Conservation (phyloP, 177 flowering plant species). For the Vitis hybrid region DNA sequence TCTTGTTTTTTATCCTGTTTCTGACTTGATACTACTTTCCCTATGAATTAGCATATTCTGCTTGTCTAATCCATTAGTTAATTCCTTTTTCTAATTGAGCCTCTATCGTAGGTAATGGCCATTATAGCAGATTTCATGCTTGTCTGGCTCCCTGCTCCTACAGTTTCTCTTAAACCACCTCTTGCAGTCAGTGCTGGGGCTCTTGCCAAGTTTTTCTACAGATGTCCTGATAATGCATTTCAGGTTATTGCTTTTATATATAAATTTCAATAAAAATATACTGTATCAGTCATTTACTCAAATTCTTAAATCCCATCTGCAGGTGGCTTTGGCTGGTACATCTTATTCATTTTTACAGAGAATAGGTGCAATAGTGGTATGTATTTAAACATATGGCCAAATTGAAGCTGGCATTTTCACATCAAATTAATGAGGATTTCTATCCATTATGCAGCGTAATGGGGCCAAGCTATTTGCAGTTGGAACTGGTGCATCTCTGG, state of each 20-base stretch:
- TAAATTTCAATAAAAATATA: not conserved
- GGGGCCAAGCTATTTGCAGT: constrained; percentile 95
- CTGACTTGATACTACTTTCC: no score
- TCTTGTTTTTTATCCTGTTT: no score
- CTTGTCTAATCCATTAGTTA: no score
- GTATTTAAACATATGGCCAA: constrained; percentile 5
- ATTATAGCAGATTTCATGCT: constrained; percentile 99
- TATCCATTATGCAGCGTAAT: constrained; percentile 63
- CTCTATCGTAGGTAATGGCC: constrained; percentile 76
- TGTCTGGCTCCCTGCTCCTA: constrained; percentile 98
- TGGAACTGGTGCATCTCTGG: constrained; percentile 92
- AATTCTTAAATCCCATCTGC: constrained; percentile 19
- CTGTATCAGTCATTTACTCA: not conserved
- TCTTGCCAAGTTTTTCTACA: constrained; percentile 74
- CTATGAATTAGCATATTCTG: no score
- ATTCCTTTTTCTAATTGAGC: no score
- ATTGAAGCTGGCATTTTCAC: no score
- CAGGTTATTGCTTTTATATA: constrained; percentile 50
- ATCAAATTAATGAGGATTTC: no score
- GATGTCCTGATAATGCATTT: constrained; percentile 96
- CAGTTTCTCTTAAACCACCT: constrained; percentile 87
- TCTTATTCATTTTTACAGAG: constrained; percentile 84
- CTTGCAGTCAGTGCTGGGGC: constrained; percentile 70
- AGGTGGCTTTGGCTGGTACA: constrained; percentile 88
- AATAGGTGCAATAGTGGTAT: constrained; percentile 83